Evolutionary conservation across 441 rosid species (phyloP), one percentile per base, ranked within the genome.

Genomic region (Hura crepitans): DNA sequence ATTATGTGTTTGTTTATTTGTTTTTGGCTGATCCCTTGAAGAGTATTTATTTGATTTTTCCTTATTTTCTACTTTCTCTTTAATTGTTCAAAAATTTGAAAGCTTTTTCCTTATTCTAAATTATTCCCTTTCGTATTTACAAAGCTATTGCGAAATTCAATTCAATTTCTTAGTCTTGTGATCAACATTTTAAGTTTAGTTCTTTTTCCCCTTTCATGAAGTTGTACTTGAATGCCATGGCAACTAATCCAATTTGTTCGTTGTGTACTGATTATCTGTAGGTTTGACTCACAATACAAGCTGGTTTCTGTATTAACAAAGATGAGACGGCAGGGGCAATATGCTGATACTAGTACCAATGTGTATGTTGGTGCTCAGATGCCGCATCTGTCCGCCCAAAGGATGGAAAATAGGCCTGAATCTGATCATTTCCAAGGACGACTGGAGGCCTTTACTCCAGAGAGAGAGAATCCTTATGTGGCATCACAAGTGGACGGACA

Each of bases 361-460:
- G 83, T 81, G 28, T 89, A 87, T 74, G 83, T 69, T 57, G 74
- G 81, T 80, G 82, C 82, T 37, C 96, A 84, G 79, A 81, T 87
- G 83, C 94, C 85, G 79, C 88, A 81, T 55, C 61, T 78, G 58
- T 76, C 84, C 54, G 65, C 74, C 61, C 90, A 86, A 62, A 79
- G 78, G 63, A 81, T 83, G 83, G 92, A 87, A 30, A 81, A 72
- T 9, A 77, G 74, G 42, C 71, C 91, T 45, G 77, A 74, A 62
- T 82, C 80, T 57, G 72, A 57, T 53, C 65, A 69, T 58, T 92
- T 86, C 65, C 94, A 88, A 81, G 96, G 89, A 73, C 89, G 86
- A 63, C 77, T 92, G 55, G 97, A 92, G 85, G 95, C 95, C 20
- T 92, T 92, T 73, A 92, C 97, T 70, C 97, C 96, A 2, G 94